Percentiles rank a stretch among this genome's conserved stretches.
Conservation (phyloP, 2,329 filamentous ascomycete genomes). For the Beauveria sp. region DNA sequence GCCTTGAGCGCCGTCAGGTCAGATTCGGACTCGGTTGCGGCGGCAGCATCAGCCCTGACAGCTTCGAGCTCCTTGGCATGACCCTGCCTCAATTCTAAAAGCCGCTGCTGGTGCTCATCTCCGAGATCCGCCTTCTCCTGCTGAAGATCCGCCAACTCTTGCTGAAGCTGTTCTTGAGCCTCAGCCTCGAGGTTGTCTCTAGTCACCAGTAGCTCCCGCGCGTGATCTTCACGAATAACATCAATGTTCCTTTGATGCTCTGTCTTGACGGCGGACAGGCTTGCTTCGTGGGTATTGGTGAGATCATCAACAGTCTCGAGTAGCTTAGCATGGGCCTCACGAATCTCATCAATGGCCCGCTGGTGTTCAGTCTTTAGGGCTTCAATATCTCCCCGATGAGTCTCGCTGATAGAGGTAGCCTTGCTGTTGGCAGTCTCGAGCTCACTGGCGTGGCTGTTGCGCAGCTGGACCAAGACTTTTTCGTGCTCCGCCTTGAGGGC, state of each 20-base stretch:
- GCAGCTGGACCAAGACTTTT: constrained; percentile 37
- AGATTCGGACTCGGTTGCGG: not conserved
- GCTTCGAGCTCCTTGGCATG: constrained; percentile 33
- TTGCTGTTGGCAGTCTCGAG: constrained; percentile 32
- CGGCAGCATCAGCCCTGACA: constrained; percentile 25
- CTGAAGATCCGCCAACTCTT: not conserved
- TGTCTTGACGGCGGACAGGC: constrained; percentile 40
- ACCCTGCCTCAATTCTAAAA: constrained; percentile 32
- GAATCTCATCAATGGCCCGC: constrained; percentile 39
- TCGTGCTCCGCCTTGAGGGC: constrained; percentile 49
- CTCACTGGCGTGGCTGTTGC: constrained; percentile 31
- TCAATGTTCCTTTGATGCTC: constrained; percentile 45
- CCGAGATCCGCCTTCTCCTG: not conserved
- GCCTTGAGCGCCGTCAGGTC: constrained; percentile 19
- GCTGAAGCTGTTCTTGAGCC: not conserved
- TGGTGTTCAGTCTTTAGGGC: constrained; percentile 38
- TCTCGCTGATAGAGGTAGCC: constrained; percentile 22
- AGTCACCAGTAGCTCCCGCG: constrained; percentile 34
- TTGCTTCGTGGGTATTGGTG: constrained; percentile 16
- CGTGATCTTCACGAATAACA: constrained; percentile 30
- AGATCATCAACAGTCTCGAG: constrained; percentile 18
- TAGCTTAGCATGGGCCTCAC: constrained; percentile 23
- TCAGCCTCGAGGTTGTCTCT: constrained; percentile 27
- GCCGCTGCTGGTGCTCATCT: constrained; percentile 46
- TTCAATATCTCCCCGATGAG: constrained; percentile 17